These are phyloP conservation scores for Globisporangium cederbergense DNA, from an alignment of 352 stramenopile species.

Conservation along the genomic window DNA sequence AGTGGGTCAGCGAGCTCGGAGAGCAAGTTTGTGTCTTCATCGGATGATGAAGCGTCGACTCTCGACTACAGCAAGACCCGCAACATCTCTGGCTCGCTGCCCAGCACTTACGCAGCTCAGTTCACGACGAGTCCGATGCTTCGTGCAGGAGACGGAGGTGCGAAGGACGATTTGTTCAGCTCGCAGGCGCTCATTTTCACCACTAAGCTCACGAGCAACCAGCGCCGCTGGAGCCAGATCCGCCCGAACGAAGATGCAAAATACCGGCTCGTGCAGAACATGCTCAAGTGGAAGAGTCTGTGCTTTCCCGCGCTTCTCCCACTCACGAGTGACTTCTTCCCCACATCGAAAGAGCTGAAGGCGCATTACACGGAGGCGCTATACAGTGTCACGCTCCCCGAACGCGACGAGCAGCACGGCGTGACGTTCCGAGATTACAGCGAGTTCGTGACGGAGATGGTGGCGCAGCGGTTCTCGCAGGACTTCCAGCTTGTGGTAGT, in stretches of 20 bases:
- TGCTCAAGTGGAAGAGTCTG: conserved; percentile 97
- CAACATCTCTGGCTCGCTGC: conserved; percentile 54
- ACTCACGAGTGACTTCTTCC: conserved; percentile 90
- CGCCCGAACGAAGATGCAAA: conserved; percentile 50
- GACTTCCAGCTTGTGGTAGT: conserved; percentile 86
- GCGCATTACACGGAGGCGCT: conserved; percentile 84
- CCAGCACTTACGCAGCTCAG: conserved; percentile 43
- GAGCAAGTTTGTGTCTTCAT: conserved; percentile 31
- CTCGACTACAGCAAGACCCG: conserved; percentile 23
- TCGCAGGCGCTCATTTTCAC: conserved; percentile 74
- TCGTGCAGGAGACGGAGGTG: conserved; percentile 33
- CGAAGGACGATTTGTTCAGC: conserved; percentile 72
- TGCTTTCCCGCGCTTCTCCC: conserved; percentile 94
- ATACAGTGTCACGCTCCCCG: conserved; percentile 79
- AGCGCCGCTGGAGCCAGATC: conserved; percentile 96
- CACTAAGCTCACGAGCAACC: conserved; percentile 89
- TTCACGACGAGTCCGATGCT: conserved; percentile 62
- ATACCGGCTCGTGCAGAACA: conserved; percentile 70
- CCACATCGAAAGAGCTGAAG: conserved; percentile 70
- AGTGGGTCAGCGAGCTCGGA: conserved; percentile 35
- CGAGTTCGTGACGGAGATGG: conserved; percentile 84
- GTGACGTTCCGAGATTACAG: conserved; percentile 70
- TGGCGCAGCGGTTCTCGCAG: conserved; percentile 76
- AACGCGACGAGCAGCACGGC: conserved; percentile 61
- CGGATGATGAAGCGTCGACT: conserved; percentile 26